These are phyloP conservation scores for Daedaleopsis nitida DNA, from an alignment of 768 basidiomycete genomes.

Conservation along the genomic window DNA sequence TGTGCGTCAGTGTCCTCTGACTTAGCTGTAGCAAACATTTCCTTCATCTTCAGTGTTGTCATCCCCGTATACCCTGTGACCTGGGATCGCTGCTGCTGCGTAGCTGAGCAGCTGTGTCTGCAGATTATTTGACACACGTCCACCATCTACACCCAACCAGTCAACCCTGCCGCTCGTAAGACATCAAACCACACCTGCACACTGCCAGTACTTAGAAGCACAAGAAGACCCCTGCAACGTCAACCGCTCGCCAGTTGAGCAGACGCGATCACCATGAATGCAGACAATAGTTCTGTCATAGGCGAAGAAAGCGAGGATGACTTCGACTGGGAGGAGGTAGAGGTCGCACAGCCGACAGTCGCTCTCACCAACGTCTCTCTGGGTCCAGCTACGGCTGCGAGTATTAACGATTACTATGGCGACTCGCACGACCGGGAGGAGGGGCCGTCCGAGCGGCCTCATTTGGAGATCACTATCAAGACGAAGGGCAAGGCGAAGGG, in stretches of 20 bases:
- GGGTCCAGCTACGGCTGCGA: neutral
- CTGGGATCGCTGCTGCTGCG: too few relatives aligned
- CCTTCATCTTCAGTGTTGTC: too few relatives aligned
- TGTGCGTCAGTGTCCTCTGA: too few relatives aligned
- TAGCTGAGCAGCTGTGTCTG: too few relatives aligned
- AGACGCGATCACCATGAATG: neutral
- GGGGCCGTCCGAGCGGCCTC: constrained; percentile 36
- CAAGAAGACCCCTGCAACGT: too few relatives aligned
- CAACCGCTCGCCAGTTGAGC: too few relatives aligned
- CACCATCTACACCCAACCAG: too few relatives aligned
- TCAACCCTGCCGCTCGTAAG: too few relatives aligned
- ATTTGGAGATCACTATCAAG: constrained; percentile 76
- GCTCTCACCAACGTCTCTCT: constrained; percentile 2
- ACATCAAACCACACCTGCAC: too few relatives aligned
- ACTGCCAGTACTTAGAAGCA: too few relatives aligned
- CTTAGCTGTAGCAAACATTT: neutral
- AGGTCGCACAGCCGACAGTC: constrained; percentile 43
- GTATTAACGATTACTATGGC: constrained; percentile 2
- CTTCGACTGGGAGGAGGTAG: constrained; percentile 81
- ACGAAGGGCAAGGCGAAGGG: constrained; percentile 40
- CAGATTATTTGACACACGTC: too few relatives aligned
- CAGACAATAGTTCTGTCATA: constrained; percentile 22
- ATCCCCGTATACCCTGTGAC: too few relatives aligned
- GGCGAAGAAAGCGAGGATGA: constrained; percentile 58
- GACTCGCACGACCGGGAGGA: constrained; percentile 17